Percentiles rank a stretch among this genome's conserved stretches.
Conservation (phyloP, 2,329 filamentous ascomycete genomes). For the Sphaerostilbella broomeana region DNA sequence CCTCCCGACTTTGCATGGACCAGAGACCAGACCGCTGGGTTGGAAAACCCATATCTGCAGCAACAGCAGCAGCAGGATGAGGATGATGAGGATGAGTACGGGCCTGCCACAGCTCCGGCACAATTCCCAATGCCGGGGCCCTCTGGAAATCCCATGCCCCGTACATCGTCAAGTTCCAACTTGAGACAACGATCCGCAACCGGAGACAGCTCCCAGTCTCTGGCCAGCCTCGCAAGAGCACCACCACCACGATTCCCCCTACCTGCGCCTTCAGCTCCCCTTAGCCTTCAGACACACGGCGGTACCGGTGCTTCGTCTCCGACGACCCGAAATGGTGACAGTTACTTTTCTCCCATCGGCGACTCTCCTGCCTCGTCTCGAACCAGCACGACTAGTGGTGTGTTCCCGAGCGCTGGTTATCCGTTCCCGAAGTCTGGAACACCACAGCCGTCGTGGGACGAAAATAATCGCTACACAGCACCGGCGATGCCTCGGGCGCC, state of each 20-base stretch:
- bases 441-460: constrained; percentile 62
- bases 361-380: constrained; percentile 74
- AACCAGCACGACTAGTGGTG: constrained; percentile 66
- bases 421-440: constrained; percentile 67
- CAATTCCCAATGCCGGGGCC: constrained; percentile 28
- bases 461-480: constrained; percentile 79
- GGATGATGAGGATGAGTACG: constrained; percentile 52
- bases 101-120: constrained; percentile 29
- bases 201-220: constrained; percentile 57
- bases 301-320: constrained; percentile 48
- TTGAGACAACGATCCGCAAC: constrained; percentile 72
- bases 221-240: constrained; percentile 50
- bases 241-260: constrained; percentile 68
- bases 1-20: constrained; percentile 78
- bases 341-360: constrained; percentile 84
- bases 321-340: constrained; percentile 58
- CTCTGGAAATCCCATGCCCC: constrained; percentile 22
- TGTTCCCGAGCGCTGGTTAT: constrained; percentile 53
- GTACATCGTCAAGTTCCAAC: constrained; percentile 61
- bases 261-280: constrained; percentile 46
- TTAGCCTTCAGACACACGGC: constrained; percentile 62
- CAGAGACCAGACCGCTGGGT: constrained; percentile 53
- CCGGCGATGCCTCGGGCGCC: constrained; percentile 76
- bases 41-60: constrained; percentile 77
- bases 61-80: constrained; percentile 56